These are phyloP conservation scores for Jatropha podagrica DNA, from an alignment of 441 rosid genomes.

Conservation along the genomic window DNA sequence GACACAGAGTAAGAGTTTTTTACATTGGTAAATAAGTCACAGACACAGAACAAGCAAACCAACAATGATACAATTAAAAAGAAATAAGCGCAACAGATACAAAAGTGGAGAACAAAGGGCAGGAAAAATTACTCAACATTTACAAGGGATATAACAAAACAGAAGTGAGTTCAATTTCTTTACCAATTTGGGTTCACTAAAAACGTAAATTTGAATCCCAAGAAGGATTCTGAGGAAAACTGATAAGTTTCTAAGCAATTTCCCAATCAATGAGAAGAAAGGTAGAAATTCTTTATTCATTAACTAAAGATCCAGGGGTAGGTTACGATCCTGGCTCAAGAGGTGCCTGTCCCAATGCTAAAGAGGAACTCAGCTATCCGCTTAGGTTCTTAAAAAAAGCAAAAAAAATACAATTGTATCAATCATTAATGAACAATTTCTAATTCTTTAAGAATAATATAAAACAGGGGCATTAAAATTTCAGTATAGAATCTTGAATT, in stretches of 20 bases:
- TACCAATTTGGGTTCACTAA: not conserved
- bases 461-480: not conserved
- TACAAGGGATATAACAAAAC: not conserved
- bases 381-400: not conserved
- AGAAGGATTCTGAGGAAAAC: not conserved
- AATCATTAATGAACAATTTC: not conserved
- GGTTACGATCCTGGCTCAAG: not conserved
- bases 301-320: not conserved
- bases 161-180: not conserved
- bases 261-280: not conserved
- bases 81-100: not conserved
- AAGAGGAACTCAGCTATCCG: not conserved
- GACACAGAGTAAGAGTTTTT: not conserved
- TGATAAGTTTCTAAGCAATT: not conserved
- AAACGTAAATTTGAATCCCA: not conserved
- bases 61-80: not conserved
- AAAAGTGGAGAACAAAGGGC: not conserved
- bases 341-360: not conserved
- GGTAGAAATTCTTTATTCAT: not conserved
- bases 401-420: too few species aligned
- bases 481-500: not conserved
- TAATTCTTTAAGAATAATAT: not conserved
- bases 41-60: not conserved
- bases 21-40: not conserved
- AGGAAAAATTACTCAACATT: not conserved